Conservation (phyloP, 2,329 filamentous ascomycete species). For the Keithomyces neogunnii region DNA sequence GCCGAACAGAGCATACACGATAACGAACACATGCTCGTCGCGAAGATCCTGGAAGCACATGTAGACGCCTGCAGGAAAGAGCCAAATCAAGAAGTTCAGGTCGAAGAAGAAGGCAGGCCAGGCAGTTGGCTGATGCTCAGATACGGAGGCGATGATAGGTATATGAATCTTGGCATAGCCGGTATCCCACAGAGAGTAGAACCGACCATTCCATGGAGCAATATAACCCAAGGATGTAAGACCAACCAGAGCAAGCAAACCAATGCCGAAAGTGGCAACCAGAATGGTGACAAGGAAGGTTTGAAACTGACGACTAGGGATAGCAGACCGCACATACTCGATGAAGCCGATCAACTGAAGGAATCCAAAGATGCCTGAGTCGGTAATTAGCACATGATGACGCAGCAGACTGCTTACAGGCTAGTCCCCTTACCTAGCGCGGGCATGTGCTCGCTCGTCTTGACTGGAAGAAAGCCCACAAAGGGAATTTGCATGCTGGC, state of each 20-base stretch:
- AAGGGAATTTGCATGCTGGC: conserved; percentile 99
- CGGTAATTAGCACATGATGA: conserved; percentile 9
- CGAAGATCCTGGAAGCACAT: conserved; percentile 90
- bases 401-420: neutral
- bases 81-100: conserved; percentile 95
- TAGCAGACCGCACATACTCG: conserved; percentile 79
- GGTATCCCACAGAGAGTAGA: conserved; percentile 99
- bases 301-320: conserved; percentile 90
- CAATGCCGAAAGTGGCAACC: conserved; percentile 63
- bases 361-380: conserved; percentile 81
- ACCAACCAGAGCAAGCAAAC: conserved; percentile 68
- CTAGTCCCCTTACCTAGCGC: conserved; percentile 61
- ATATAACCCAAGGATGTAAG: conserved; percentile 86
- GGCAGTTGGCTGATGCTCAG: conserved; percentile 95
- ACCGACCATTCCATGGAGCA: conserved; percentile 94
- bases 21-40: conserved; percentile 96
- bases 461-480: conserved; percentile 91
- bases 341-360: conserved; percentile 89
- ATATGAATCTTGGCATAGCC: conserved; percentile 99
- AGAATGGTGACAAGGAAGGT: conserved; percentile 74
- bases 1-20: conserved; percentile 92
- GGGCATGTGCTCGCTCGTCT: conserved; percentile 98
- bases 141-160: conserved; percentile 98
- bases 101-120: conserved; percentile 99
- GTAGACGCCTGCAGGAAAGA: conserved; percentile 97